Base-by-base conservation (phyloP, 1,139 yeast species). In the Chernovozyma sophiae-reginae region DNA sequence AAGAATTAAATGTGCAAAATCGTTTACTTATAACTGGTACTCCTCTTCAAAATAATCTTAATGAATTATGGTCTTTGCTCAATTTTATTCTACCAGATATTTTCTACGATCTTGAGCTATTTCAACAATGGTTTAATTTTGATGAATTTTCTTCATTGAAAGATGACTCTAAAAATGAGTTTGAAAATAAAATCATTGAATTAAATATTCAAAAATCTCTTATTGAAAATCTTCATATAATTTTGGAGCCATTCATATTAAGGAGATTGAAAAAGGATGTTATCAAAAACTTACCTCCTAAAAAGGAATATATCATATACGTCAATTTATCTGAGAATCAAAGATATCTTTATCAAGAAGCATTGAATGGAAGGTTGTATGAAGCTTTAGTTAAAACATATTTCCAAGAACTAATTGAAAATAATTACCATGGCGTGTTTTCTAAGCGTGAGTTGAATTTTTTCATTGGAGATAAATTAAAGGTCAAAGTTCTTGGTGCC, bases 91-190 rank as follows among this genome's bases (percentile, higher is more conserved):
- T 92, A 36, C 97, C 98, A 0, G 96, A 90, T 52, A 84, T 92
- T 27, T 92, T 92, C 58, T 86, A 86, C 35, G 97, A 92, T 57
- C 71, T 89, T 43, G 92, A 83, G 36, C 70, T 87, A 32, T 92
- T 92, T 54, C 95, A 89, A 55, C 85, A 82, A 52, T 92, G 97
- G 96, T 92, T 92, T 59, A 94, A 90, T 56, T 85, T 85, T 49
- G 75, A 77, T 46, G 76, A 78, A 52, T 47, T 74, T 37, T 71
- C 74, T 3, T 60, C 60, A 25, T 60, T 68, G 33, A 60, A 60
- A 43, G 66, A 62, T 35, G 73, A 62, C 11, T 58, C 58, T 10
- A 58, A 58, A 1, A 55, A 50, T 22, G 44, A 49, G 24, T 68
- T 60, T 25, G 61, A 55, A 34, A 72, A 48, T 44, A 58, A 37